A percentile compares a stretch with the other conserved stretches of the same genome.
Evolutionary conservation across 805 yeast genomes (phyloP).

Genomic region (Debaryomyces tyrocola): DNA sequence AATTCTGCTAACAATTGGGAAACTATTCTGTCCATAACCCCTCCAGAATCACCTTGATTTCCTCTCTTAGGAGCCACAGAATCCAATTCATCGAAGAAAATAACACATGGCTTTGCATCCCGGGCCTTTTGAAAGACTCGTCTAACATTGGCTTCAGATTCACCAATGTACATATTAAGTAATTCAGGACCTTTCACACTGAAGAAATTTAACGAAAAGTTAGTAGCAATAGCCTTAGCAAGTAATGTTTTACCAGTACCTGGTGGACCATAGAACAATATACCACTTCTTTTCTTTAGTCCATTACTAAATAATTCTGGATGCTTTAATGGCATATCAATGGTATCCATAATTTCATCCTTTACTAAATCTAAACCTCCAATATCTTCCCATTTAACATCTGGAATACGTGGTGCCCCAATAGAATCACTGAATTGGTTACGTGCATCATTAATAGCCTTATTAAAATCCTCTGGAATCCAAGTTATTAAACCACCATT

Average conservation of each 20-base stretch:
- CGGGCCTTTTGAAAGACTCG: conserved; percentile 91
- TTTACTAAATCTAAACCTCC: conserved; percentile 93
- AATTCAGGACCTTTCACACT: conserved; percentile 97
- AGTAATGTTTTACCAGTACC: conserved; percentile 96
- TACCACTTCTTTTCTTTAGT: conserved; percentile 90
- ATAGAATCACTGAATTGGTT: conserved; percentile 89
- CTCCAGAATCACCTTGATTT: conserved; percentile 98
- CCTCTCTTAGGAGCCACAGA: conserved; percentile 99
- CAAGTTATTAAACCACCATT: conserved; percentile 56
- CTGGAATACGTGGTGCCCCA: conserved; percentile 95
- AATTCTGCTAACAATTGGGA: conserved; percentile 92
- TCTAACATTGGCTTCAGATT: conserved; percentile 95
- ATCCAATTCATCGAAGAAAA: conserved; percentile 95
- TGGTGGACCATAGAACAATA: conserved; percentile 95
- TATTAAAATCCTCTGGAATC: conserved; percentile 61
- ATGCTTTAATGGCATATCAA: conserved; percentile 91
- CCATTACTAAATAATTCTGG: conserved; percentile 89
- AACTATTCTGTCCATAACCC: conserved; percentile 98
- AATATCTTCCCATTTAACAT: conserved; percentile 95
- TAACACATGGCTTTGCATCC: conserved; percentile 97
- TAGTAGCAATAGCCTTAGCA: conserved; percentile 97
- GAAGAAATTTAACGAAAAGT: conserved; percentile 89
- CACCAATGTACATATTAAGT: conserved; percentile 97
- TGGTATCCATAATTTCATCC: conserved; percentile 90
- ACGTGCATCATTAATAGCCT: conserved; percentile 77